phyloP scores from a whole-genome alignment of 2,329 filamentous ascomycete species.

The Botrytis medusae region DNA sequence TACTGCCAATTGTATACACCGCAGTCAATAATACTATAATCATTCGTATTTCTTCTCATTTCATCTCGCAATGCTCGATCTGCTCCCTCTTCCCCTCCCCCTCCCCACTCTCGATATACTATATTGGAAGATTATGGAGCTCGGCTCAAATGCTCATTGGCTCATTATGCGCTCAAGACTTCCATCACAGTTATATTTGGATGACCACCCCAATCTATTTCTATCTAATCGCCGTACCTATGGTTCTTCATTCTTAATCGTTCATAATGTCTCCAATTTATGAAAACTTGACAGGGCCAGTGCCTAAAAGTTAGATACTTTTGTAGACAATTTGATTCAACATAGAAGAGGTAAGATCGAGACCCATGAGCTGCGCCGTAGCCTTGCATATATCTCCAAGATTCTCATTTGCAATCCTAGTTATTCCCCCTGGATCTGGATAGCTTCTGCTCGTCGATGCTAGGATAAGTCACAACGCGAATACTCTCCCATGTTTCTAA shows the following conservation, averaged over 20 bases:
- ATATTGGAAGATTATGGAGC: neutral
- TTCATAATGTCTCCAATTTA: neutral
- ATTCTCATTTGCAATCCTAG: slow-evolving; percentile 17
- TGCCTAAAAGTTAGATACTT: neutral
- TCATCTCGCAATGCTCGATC: neutral
- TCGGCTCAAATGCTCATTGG: neutral
- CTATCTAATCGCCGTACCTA: neutral
- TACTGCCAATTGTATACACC: neutral
- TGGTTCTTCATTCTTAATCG: neutral
- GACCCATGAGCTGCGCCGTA: neutral
- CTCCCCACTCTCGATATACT: neutral
- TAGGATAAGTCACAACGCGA: neutral
- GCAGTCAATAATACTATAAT: neutral
- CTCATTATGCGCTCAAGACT: neutral
- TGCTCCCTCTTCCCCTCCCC: neutral
- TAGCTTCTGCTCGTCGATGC: neutral
- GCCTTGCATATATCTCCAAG: neutral
- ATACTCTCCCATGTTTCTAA: neutral
- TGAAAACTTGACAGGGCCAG: neutral
- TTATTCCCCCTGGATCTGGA: neutral
- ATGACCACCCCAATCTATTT: neutral
- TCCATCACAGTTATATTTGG: neutral
- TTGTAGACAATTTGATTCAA: neutral
- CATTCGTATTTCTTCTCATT: neutral
- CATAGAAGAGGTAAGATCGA: neutral